These are phyloP conservation scores for Vararia minispora DNA, from an alignment of 768 basidiomycete genomes.

Conservation along the genomic window DNA sequence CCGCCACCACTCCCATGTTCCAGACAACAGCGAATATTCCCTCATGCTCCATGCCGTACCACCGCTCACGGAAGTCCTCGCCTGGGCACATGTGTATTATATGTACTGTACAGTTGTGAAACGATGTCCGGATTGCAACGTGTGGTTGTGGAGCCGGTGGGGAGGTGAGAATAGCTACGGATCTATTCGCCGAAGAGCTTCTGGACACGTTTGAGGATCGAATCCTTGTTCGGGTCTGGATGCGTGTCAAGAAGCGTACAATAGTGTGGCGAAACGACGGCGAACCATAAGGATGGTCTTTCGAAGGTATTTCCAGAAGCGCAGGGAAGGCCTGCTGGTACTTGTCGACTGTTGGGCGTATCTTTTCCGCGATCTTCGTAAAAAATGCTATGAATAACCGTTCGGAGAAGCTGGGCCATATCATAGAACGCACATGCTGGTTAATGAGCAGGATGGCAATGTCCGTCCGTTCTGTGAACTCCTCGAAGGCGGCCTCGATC, in stretches of 20 bases:
- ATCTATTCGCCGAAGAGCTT: slow-evolving; percentile 86
- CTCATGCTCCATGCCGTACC: background rate
- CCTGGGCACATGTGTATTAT: background rate
- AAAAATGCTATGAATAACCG: slow-evolving; percentile 1
- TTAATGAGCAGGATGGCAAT: slow-evolving; percentile 96
- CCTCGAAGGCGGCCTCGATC: slow-evolving; percentile 88
- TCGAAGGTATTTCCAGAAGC: slow-evolving; percentile 93
- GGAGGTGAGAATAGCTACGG: slow-evolving; percentile 1
- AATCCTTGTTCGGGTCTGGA: slow-evolving; percentile 90
- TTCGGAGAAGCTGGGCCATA: slow-evolving; percentile 1
- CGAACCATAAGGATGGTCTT: slow-evolving; percentile 95
- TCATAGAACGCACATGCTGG: slow-evolving; percentile 67
- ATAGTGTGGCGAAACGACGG: slow-evolving; percentile 1
- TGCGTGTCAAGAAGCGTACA: slow-evolving; percentile 14
- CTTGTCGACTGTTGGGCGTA: slow-evolving; percentile 86
- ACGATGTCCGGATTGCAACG: no score
- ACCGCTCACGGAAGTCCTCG: background rate
- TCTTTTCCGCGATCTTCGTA: slow-evolving; percentile 88
- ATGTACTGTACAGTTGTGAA: slow-evolving; percentile 2
- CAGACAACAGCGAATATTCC: background rate
- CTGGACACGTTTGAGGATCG: slow-evolving; percentile 91
- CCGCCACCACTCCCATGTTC: slow-evolving; percentile 4
- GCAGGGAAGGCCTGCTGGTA: slow-evolving; percentile 97
- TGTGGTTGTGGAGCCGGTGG: no score
- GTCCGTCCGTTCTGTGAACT: slow-evolving; percentile 90